These are phyloP conservation scores for Hypoxylon sp. DNA, from an alignment of 2,329 filamentous ascomycete species.

Conservation along the genomic window DNA sequence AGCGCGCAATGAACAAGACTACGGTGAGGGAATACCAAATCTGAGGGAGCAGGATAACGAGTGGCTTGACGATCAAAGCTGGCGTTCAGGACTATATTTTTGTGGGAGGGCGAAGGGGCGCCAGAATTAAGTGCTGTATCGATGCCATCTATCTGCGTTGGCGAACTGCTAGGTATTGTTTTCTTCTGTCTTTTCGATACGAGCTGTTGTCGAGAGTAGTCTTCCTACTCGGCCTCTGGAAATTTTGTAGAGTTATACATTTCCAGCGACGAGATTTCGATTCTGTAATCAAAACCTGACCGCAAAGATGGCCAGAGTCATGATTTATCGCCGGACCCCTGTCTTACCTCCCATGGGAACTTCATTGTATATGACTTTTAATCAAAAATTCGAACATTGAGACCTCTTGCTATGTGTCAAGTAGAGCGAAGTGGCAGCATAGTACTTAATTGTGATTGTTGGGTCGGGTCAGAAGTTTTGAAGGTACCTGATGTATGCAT, in stretches of 20 bases:
- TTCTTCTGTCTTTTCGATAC: slow-evolving; percentile 26
- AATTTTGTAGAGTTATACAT: slow-evolving; percentile 30
- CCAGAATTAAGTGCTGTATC: slow-evolving; percentile 25
- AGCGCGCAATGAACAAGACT: slow-evolving; percentile 23
- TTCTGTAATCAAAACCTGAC: slow-evolving; percentile 19
- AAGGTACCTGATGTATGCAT: background rate
- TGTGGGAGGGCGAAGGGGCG: slow-evolving; percentile 29
- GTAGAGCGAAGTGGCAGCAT: background rate
- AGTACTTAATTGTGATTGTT: no score
- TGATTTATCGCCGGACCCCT: slow-evolving; percentile 3
- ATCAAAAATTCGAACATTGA: background rate
- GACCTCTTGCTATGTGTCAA: background rate
- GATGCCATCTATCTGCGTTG: slow-evolving; percentile 38
- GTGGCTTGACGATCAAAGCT: slow-evolving; percentile 38
- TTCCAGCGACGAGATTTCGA: slow-evolving; percentile 27
- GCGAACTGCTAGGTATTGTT: slow-evolving; percentile 19
- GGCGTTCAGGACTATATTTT: slow-evolving; percentile 43
- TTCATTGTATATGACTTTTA: slow-evolving; percentile 20
- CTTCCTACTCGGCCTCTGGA: slow-evolving; percentile 14
- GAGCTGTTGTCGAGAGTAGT: slow-evolving; percentile 18
- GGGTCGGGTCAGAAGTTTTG: no score
- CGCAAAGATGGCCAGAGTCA: slow-evolving; percentile 9
- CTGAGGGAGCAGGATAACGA: slow-evolving; percentile 44
- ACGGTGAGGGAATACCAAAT: slow-evolving; percentile 32
- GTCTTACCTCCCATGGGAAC: slow-evolving; percentile 13